Base-by-base conservation (phyloP, 2,329 filamentous ascomycete genomes). In the Corynespora cassiicola region DNA sequence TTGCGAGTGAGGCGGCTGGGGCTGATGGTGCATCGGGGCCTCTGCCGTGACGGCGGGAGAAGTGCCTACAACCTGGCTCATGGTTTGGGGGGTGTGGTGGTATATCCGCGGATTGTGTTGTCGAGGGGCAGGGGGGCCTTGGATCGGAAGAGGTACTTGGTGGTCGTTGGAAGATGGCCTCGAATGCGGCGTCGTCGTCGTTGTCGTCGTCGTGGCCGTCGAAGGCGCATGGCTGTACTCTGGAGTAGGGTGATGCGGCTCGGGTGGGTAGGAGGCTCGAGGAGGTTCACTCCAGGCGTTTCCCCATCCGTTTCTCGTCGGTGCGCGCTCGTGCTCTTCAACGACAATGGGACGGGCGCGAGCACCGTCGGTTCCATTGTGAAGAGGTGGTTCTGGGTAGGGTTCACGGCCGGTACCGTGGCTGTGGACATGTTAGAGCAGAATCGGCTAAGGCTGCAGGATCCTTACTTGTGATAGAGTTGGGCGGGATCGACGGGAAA, bases 321-420 rank as follows among this genome's bases (percentile, higher is more conserved):
- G 45, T 39, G 56, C 61, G 20, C 58, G 61, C 36, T 65, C 70
- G 23, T 76, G 72, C 30, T 68, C 64, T 21, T 78, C 75, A 7
- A 72, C 65, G 31, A 71, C 65, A 24, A 75, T 70, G 8, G 75
- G 72, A 45, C 73, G 66, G 28, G 65, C 62, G 35, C 77, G 77
- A 29, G 63, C 67, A n/a, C 72, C 61, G 22, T 78, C 74, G 29
- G 66, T 43, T 11, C 45, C 42, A 15, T 41, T 52, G 9, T 47
- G 36, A 11, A 37, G 19, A 24, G 65, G 56, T 18, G 61, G 64
- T 23, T 70, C 68, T 26, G 74, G 32, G 31, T 61, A 63, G 15
- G 25, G 65, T 47, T 74, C 71, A 12, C 39, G 51, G 19, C 22
- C 36, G 12, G 45, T 38, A 27, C 45, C 45, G 23, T 54, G 49